These are phyloP conservation scores for Ottelia alismoides DNA, from an alignment of 106 monocot genomes.

Conservation along the genomic window DNA sequence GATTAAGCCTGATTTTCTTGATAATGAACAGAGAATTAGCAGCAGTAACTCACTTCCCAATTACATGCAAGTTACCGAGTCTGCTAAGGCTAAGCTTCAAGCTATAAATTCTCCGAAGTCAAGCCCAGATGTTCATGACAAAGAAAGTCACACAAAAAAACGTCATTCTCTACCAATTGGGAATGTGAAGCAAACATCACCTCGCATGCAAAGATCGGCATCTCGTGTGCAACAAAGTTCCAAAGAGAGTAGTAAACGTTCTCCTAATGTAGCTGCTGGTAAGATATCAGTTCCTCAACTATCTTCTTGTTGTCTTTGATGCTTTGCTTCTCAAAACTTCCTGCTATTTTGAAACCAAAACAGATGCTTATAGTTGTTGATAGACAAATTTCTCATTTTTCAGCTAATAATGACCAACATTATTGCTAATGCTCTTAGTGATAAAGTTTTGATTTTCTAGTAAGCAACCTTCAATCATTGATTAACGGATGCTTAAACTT, in stretches of 20 bases:
- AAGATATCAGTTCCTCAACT: slow-evolving; percentile 3
- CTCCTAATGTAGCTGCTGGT: slow-evolving; percentile 57
- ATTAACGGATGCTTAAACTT: too few relatives aligned
- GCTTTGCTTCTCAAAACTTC: too few relatives aligned
- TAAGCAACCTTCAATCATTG: too few relatives aligned
- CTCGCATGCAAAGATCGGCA: slow-evolving; percentile 68
- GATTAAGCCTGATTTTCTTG: slow-evolving; percentile 28
- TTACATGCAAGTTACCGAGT: slow-evolving; percentile 89
- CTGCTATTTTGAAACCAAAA: too few relatives aligned
- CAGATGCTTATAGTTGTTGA: too few relatives aligned
- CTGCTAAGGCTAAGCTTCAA: slow-evolving; percentile 69
- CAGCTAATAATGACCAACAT: too few relatives aligned
- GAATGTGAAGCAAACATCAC: slow-evolving; percentile 47
- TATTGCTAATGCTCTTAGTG: too few relatives aligned
- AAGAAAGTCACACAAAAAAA: slow-evolving; percentile 44
- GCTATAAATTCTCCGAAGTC: slow-evolving; percentile 41
- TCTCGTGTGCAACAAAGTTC: slow-evolving; percentile 41
- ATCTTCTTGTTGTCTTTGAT: not conserved
- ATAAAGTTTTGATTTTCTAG: too few relatives aligned
- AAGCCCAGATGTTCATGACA: slow-evolving; percentile 64
- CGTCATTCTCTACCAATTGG: slow-evolving; percentile 71
- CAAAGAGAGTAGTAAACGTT: slow-evolving; percentile 35
- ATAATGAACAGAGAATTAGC: slow-evolving; percentile 42
- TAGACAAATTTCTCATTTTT: too few relatives aligned
- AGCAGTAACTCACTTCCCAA: slow-evolving; percentile 58